phyloP scores from a whole-genome alignment of 495 filamentous ascomycete species.

The Aspergillus hancockii region DNA sequence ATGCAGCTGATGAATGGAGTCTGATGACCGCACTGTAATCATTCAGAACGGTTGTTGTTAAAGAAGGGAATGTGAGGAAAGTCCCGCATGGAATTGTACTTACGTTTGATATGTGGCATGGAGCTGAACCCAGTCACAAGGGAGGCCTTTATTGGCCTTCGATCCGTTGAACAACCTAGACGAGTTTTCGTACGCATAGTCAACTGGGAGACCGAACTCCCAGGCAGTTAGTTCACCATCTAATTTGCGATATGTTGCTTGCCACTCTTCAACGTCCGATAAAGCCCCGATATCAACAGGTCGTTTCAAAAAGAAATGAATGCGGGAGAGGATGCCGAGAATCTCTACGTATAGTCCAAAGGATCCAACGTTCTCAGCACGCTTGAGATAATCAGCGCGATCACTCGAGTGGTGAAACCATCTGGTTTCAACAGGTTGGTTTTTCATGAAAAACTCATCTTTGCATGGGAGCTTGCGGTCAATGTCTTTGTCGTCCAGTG shows the following conservation, averaged over 20 bases:
- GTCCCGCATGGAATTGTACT: slow-evolving; percentile 26
- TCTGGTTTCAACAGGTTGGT: slow-evolving; percentile 77
- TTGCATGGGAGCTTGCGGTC: slow-evolving; percentile 83
- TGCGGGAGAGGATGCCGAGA: slow-evolving; percentile 78
- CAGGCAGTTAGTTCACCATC: slow-evolving; percentile 75
- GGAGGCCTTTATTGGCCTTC: slow-evolving; percentile 63
- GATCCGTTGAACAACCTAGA: slow-evolving; percentile 66
- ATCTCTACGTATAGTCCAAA: slow-evolving; percentile 88
- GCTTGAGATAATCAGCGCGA: slow-evolving; percentile 61
- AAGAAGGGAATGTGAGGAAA: background rate
- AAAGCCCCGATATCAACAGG: slow-evolving; percentile 84
- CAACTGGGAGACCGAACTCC: slow-evolving; percentile 78
- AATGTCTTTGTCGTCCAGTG: slow-evolving; percentile 82
- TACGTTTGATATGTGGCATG: slow-evolving; percentile 75
- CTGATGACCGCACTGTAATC: slow-evolving; percentile 74
- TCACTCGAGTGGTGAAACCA: slow-evolving; percentile 66
- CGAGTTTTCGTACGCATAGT: slow-evolving; percentile 72
- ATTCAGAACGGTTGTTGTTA: slow-evolving; percentile 13
- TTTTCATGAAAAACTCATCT: slow-evolving; percentile 81
- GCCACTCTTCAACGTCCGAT: slow-evolving; percentile 85
- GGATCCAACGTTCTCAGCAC: slow-evolving; percentile 77
- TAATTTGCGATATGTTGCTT: slow-evolving; percentile 79
- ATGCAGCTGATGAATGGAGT: slow-evolving; percentile 88
- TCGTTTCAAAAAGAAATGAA: slow-evolving; percentile 81
- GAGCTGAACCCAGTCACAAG: slow-evolving; percentile 87